Evolutionary conservation across 306 rosid genomes (phyloP).

Genomic region (Cicer cuneatum): DNA sequence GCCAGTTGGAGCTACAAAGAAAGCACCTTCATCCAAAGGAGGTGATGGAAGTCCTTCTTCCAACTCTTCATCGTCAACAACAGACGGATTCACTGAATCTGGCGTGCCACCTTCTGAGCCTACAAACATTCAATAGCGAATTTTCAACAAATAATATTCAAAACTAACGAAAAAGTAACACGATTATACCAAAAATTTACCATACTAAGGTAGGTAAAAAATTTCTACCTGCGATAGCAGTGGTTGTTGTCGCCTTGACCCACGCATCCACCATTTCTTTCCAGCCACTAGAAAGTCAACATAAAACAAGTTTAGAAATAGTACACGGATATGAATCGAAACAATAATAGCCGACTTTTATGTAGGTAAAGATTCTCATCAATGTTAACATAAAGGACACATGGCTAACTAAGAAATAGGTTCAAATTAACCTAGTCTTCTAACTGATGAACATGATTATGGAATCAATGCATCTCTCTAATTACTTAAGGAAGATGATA

Average conservation of each 20-base stretch:
- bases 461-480: background rate
- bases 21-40: conserved; percentile 84
- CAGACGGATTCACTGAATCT: conserved; percentile 70
- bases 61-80: conserved; percentile 50
- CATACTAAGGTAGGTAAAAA: conserved; percentile 20
- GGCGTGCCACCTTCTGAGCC: conserved; percentile 77
- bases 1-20: conserved; percentile 64
- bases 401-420: conserved; percentile 25
- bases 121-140: conserved; percentile 31
- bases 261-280: conserved; percentile 81
- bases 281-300: conserved; percentile 68
- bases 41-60: conserved; percentile 96
- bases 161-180: background rate
- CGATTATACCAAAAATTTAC: background rate
- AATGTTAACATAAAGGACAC: conserved; percentile 5
- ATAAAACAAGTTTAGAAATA: conserved; percentile 37
- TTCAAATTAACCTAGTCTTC: conserved; percentile 20
- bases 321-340: background rate
- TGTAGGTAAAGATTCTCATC: conserved; percentile 13
- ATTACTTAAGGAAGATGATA: background rate
- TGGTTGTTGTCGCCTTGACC: conserved; percentile 60
- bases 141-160: conserved; percentile 3
- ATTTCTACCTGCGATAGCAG: conserved; percentile 52
- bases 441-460: background rate
- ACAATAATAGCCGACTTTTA: conserved; percentile 18